Evolutionary conservation across 2,329 filamentous ascomycete genomes (phyloP), one percentile per base, ranked within the genome.

Genomic region (Neonectria faginata): DNA sequence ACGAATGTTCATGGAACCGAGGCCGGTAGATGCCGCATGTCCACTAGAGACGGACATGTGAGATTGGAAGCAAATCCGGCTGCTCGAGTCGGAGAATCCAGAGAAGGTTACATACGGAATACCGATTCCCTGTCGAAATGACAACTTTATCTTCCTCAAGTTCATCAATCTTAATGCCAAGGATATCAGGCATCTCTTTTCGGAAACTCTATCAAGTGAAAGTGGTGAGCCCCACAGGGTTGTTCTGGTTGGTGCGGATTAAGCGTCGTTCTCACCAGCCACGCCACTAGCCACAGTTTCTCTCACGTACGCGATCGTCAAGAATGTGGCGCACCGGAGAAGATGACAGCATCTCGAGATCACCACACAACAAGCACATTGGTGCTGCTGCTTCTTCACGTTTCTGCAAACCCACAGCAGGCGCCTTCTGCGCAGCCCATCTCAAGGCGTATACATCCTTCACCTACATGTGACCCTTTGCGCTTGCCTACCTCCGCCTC

Each of bases 311-410:
- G 41, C 58, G 33, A 64, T 47, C 42, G 25, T 41, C 45, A 54
- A 57, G 47, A 18, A 56, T 62, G 66, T 68, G 66, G 66, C 66
- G 60, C 50, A 31, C n/a, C 25, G 18, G 29, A 62, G 60, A 61
- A 67, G 67, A 74, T 71, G 70, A 73, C 71, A 65, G 70, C 60
- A 61, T 61, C 60, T 29, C 53, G 59, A 58, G 60, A 68, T 48
- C 33, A 62, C 31, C 42, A 62, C 48, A 47, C 41, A 64, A 63
- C 63, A 42, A 61, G 31, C 42, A 51, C 31, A 62, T 58, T 31
- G 52, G 44, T 63, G 60, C 44, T 63, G 60, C 44, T 65, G 53
- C 61, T 64, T 64, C 39, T 55, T 31, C 42, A 65, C 65, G 62
- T 42, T 52, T 50, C 44, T 39, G 55, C 54, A 56, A 57, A 50